Evolutionary conservation across 306 rosid genomes (phyloP), one percentile per base, ranked within the genome.

Genomic region (Dalbergia oliveri): DNA sequence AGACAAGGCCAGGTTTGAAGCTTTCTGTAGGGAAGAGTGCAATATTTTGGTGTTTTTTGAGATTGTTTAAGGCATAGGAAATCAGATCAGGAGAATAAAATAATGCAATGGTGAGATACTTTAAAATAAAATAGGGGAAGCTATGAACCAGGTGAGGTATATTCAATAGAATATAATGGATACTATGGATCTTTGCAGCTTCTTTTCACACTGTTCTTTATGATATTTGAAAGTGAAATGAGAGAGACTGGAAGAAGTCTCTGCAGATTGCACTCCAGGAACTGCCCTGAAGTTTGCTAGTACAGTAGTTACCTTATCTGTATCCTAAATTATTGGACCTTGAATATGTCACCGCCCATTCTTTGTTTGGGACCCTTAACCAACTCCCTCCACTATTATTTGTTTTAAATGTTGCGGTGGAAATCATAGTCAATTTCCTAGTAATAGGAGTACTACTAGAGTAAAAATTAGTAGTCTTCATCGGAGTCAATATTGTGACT

Each of bases 221-320:
- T 19, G 34, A 18, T 5, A 51, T 44, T 82, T 53, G 64, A 77
- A 71, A 11, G 15, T 34, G 3, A 44, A 44, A 16, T 0, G 9
- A 6, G 35, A 44, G 41, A 63, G 53, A 26, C 0, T 54, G 79
- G 79, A 77, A 54, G 58, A 61, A 76, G 44, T 45, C 19, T 19
- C 5, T 47, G 13, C 4, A 18, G 13, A 49, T 11, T 47, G 66
- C 72, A 61, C 53, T 23, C 54, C 3, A 53, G 15, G 57, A 10
- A 54, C 33, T 10, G 12, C 4, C 3, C 13, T 10, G 14, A 4
- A 47, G 53, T 47, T 13, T 47, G 53, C 15, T 47, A 39, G 35
- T 7, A 33, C 34, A 19, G 57, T 50, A 59, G 16, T 5, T 5
- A 19, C 66, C 66, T 37, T 12, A 73, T 43, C 68, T 60, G 23